A percentile compares a stretch with the other conserved stretches of the same genome.
These are phyloP conservation scores for Colletotrichum viniferum DNA, from an alignment of 2,329 filamentous ascomycete species.

Conservation along the genomic window DNA sequence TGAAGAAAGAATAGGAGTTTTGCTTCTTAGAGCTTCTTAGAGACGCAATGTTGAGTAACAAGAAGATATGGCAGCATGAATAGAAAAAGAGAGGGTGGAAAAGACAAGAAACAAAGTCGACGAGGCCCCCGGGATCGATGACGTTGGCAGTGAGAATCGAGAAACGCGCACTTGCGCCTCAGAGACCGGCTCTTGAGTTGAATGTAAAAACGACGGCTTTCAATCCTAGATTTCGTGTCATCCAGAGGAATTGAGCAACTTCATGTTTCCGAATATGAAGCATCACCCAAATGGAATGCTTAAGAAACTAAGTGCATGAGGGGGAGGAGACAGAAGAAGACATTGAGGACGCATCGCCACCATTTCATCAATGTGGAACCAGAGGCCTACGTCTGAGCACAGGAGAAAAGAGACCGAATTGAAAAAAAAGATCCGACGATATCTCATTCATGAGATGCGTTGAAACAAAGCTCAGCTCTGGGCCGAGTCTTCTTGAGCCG, in stretches of 20 bases:
- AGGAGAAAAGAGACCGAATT: not conserved
- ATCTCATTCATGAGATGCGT: not conserved
- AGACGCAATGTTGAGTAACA: not conserved
- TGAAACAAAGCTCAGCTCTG: conserved; percentile 15
- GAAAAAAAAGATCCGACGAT: conserved; percentile 1
- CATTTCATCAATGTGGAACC: not conserved
- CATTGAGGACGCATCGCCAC: not conserved
- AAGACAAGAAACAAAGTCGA: not conserved
- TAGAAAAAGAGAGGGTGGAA: not conserved
- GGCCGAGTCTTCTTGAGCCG: not conserved
- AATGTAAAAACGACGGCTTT: not conserved
- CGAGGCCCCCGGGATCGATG: not conserved
- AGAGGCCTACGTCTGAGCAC: not conserved
- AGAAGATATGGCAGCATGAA: not conserved
- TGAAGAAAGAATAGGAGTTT: not conserved
- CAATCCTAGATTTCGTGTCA: not conserved
- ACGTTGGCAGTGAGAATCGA: not conserved
- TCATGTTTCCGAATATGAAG: not conserved
- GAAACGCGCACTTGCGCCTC: not conserved
- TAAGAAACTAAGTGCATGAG: not conserved
- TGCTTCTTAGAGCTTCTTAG: too few relatives aligned
- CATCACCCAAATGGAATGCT: not conserved
- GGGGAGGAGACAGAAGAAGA: not conserved
- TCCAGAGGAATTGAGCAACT: not conserved
- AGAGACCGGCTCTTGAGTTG: not conserved